Base-by-base conservation (phyloP, 805 yeast species). In the Saturnispora galanensis region DNA sequence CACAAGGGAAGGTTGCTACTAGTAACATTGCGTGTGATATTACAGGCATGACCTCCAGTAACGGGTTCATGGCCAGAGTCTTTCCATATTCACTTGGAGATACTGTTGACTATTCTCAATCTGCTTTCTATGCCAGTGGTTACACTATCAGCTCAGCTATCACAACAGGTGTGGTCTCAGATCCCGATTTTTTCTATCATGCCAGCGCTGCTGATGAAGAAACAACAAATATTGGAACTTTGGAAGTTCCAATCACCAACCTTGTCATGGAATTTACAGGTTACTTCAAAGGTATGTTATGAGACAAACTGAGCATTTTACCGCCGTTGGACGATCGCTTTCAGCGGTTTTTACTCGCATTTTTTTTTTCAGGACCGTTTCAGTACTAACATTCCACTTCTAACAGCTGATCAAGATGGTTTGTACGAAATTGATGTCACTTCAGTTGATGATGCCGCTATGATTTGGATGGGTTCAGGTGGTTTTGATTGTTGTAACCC, bases 401-500 rank as follows among this genome's bases (percentile, higher is more conserved):
- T 21, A 21, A 21, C 26, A 18, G 65, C 69, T n/a, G 40, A 50
- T 5, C 49, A 44, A 16, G 49, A 59, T 15, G 69, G 69, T 47
- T 41, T 52, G 8, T 65, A 60, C 39, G 43, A 50, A 0, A 51
- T 64, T 38, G 31, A 41, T 11, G 45, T 62, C 13, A 31, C 37
- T 6, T 33, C 34, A 10, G 55, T 57, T 18, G 69, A 64, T 54
- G 68, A 65, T 50, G 50, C 55, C 16, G 62, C 53, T 15, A 58
- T 57, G 51, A 61, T 67, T 37, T 55, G 52, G 39, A 47, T 60
- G 42, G 66, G 65, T 35, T 58, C 58, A 9, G 56, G 52, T 44
- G 62, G 62, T 12, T 58, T 67, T 18, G 57, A 56, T 28, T 69
- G 74, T 52, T 60, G 69, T 52, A 47, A 52, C 30, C 48, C 55